Conservation (phyloP, 108 stramenopile genomes). For the Skeletonema marinoi region DNA sequence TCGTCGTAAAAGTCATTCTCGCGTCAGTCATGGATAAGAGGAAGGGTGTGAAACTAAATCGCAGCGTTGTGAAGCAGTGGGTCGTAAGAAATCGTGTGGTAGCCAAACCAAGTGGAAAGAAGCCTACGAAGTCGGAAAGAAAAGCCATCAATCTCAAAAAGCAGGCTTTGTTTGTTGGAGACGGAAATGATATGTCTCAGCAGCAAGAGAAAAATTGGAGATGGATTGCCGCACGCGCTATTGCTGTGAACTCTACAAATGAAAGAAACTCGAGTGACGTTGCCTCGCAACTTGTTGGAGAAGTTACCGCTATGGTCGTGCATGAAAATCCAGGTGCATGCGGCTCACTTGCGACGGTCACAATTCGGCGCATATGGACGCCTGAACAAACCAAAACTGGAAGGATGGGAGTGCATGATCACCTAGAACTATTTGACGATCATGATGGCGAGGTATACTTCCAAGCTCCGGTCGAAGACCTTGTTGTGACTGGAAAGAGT, state of each 20-base stretch:
- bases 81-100: constrained; percentile 61
- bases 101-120: constrained; percentile 39
- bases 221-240: constrained; percentile 48
- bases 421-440: constrained; percentile 51
- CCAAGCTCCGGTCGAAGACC: constrained; percentile 60
- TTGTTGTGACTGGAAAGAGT: constrained; percentile 49
- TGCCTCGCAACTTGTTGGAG: constrained; percentile 53
- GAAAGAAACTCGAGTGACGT: constrained; percentile 2
- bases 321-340: constrained; percentile 6
- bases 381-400: constrained; percentile 67
- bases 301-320: constrained; percentile 56
- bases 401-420: constrained; percentile 39
- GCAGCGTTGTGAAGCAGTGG: constrained; percentile 49
- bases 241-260: background rate
- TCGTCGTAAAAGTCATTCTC: constrained; percentile 44
- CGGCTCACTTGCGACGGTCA: constrained; percentile 58
- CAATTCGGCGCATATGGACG: constrained; percentile 54
- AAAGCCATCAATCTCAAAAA: constrained; percentile 2
- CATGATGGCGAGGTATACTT: constrained; percentile 13
- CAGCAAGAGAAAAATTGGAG: constrained; percentile 75
- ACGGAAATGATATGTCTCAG: constrained; percentile 56
- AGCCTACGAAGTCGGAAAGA: constrained; percentile 14
- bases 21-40: constrained; percentile 33
- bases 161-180: constrained; percentile 53
- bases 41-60: constrained; percentile 19